A percentile compares a stretch with the other conserved stretches of the same genome.
phyloP scores from a whole-genome alignment of 148 eudicot genomes.

The Agrostemma githago region DNA sequence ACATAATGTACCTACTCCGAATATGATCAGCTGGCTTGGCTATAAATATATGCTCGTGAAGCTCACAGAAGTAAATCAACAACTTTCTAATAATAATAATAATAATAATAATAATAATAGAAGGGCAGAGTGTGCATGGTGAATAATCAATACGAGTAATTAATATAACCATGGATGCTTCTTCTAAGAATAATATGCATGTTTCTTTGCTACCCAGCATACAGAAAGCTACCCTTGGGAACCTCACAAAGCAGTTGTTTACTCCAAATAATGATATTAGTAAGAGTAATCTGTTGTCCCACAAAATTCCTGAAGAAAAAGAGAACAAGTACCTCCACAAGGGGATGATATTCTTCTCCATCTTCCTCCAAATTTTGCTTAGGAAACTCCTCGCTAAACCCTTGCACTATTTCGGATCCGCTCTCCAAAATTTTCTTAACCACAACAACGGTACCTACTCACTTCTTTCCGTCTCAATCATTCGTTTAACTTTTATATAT shows the following conservation, averaged over 20 bases:
- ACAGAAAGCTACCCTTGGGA: neutral
- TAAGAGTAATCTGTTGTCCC: slow-evolving; percentile 9
- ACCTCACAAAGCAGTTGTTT: slow-evolving; percentile 4
- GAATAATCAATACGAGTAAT: neutral
- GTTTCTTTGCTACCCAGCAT: slow-evolving; percentile 10
- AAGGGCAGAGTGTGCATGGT: no score
- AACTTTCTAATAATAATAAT: no score
- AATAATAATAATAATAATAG: no score
- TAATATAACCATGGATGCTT: neutral
- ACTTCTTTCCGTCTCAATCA: neutral
- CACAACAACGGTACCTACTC: neutral
- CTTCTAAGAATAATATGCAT: neutral
- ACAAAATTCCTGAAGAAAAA: slow-evolving; percentile 12
- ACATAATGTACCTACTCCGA: no score
- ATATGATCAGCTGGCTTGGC: no score
- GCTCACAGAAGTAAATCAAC: neutral
- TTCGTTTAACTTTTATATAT: no score
- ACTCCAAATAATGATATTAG: slow-evolving; percentile 1
- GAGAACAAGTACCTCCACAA: slow-evolving; percentile 16
- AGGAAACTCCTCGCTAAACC: neutral
- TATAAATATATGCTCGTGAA: neutral
- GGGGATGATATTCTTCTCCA: slow-evolving; percentile 6
- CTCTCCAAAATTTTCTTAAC: slow-evolving; percentile 11
- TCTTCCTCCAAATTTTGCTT: slow-evolving; percentile 6
- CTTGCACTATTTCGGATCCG: slow-evolving; percentile 25